Conservation (phyloP, 306 rosid species). For the Pyrus betulifolia region DNA sequence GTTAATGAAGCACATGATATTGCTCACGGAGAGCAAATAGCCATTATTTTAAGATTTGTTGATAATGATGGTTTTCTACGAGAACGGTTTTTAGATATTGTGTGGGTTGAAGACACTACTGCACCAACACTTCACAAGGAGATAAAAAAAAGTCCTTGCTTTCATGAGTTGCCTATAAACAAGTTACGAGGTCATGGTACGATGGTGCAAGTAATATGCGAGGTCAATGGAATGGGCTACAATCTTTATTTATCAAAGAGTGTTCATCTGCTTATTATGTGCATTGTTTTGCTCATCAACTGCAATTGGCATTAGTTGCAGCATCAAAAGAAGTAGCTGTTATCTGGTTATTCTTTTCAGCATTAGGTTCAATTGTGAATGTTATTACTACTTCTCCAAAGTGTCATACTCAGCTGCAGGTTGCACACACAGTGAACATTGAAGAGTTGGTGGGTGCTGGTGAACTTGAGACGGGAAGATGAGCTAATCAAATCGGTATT, state of each 20-base stretch:
- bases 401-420: neutral
- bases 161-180: too few species aligned
- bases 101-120: neutral
- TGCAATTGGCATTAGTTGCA: neutral
- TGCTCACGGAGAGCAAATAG: neutral
- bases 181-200: neutral
- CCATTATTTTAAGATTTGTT: neutral
- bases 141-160: neutral
- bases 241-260: neutral
- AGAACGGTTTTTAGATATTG: neutral
- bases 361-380: neutral
- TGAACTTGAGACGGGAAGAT: neutral
- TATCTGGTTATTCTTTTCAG: neutral
- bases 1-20: neutral
- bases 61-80: neutral
- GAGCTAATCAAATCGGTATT: neutral
- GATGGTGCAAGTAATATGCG: neutral
- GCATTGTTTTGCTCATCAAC: neutral
- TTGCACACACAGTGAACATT: neutral
- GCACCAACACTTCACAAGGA: neutral
- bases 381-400: neutral
- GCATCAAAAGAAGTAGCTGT: neutral
- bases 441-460: neutral
- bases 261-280: neutral
- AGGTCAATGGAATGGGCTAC: neutral